Evolutionary conservation across 805 yeast species (phyloP), one percentile per base, ranked within the genome.

Genomic region (Cyberlindnera americana): DNA sequence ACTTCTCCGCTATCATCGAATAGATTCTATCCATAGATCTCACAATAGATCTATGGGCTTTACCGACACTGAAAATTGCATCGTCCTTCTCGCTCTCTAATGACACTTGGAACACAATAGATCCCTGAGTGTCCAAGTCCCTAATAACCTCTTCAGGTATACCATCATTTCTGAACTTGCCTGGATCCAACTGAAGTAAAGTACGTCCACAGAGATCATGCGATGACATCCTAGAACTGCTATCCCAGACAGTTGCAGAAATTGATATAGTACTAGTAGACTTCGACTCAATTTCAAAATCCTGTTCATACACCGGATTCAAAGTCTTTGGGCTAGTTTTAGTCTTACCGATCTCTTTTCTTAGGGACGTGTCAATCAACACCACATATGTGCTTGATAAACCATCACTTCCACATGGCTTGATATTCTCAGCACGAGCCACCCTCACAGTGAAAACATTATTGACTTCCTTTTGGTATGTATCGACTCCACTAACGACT

Each of bases 241-340:
- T 82, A 52, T 81, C 82, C 95, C 95, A 86, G 1, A 85, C 74
- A 2, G 82, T 79, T 2, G 78, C 73, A 2, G 78, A 71, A 2
- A 83, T 48, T 19, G 76, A 67, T 26, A 71, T 62, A 2, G 73
- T 56, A 2, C 71, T 60, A 17, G 67, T 61, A 0, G 72, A 68
- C 0, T 62, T 60, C 3, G 69, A 53, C 23, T 55, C 63, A 19
- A 64, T 43, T 57, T 88, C 95, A 57, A 88, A 86, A 41, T 83
- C 85, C 64, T 90, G 96, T 52, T 86, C 85, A 95, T 95, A 91
- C 13, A 73, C 75, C 0, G 97, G 96, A 50, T 79, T 78, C 24
- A 73, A 63, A 5, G 80, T 75, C 38, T 75, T 75, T 22, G 70
- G 66, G 4, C 84, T 66, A 0, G 81, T 73, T 49, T 85, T 69